phyloP scores from a whole-genome alignment of 805 yeast genomes.

The Candida khao-thaluensis region DNA sequence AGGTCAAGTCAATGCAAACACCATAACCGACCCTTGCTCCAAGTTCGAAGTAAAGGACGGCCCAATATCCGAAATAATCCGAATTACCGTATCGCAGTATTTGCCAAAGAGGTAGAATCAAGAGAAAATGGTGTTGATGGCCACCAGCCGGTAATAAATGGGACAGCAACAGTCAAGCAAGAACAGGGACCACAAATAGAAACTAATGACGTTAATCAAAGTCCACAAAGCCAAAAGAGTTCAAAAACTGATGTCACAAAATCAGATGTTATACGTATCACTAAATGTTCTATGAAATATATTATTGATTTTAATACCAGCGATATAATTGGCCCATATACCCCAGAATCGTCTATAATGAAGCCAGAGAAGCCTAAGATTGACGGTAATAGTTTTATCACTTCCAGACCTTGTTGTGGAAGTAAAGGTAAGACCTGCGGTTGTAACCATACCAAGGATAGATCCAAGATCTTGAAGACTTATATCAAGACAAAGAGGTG shows the following conservation, averaged over 20 bases:
- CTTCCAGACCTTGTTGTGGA: constrained; percentile 34
- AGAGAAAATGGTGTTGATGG: constrained; percentile 24
- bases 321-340: constrained; percentile 39
- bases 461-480: constrained; percentile 34
- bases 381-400: constrained; percentile 32
- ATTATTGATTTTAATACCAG: constrained; percentile 38
- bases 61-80: constrained; percentile 61
- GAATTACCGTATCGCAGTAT: constrained; percentile 58
- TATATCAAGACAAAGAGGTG: constrained; percentile 23
- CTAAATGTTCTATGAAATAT: constrained; percentile 39
- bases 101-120: constrained; percentile 41
- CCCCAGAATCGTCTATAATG: constrained; percentile 15
- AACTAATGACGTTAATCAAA: too few relatives aligned
- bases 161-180: neutral
- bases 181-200: neutral
- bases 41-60: constrained; percentile 88
- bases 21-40: constrained; percentile 72
- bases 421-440: constrained; percentile 25
- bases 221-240: too few relatives aligned
- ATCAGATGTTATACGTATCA: constrained; percentile 19
- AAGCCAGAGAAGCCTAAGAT: constrained; percentile 26
- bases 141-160: too few relatives aligned
- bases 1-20: constrained; percentile 86
- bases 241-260: neutral
- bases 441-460: constrained; percentile 32